Evolutionary conservation across 2,329 filamentous ascomycete genomes (phyloP).

Genomic region (Dendryphion nanum): DNA sequence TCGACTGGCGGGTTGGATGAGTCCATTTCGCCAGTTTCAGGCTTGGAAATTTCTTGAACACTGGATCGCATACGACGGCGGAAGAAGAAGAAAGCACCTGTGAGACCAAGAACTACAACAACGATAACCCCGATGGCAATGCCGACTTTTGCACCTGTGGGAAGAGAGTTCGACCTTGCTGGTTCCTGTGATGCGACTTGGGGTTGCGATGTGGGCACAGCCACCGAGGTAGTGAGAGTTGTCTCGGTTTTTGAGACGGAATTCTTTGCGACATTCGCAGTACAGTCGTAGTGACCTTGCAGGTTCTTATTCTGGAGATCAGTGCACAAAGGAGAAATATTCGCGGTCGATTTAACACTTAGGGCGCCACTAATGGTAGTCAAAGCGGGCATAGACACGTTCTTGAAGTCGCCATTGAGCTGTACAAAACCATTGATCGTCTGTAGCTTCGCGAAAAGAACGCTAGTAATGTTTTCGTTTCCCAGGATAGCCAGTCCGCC

Average conservation of each 20-base stretch:
- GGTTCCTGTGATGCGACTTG: not conserved
- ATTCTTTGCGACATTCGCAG: conserved; percentile 7
- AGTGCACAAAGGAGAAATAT: conserved; percentile 15
- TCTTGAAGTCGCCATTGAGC: conserved; percentile 14
- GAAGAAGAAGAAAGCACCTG: conserved; percentile 6
- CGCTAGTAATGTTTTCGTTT: conserved; percentile 4
- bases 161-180: too few species aligned
- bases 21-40: not conserved
- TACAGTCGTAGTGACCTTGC: conserved; percentile 18
- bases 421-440: conserved; percentile 16
- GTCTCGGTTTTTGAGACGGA: not conserved
- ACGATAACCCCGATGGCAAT: conserved; percentile 4
- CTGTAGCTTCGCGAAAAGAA: conserved; percentile 14
- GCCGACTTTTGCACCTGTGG: conserved; percentile 1
- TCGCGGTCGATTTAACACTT: conserved; percentile 11
- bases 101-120: conserved; percentile 2
- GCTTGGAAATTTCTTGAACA: conserved; percentile 11
- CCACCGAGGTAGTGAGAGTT: not conserved
- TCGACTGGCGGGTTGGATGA: not conserved
- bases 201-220: not conserved
- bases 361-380: conserved; percentile 13
- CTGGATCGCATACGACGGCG: conserved; percentile 11
- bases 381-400: conserved; percentile 20
- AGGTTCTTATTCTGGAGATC: conserved; percentile 5
- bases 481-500: conserved; percentile 14